phyloP scores from a whole-genome alignment of 257 asterid species.

The Capsicum chinense region DNA sequence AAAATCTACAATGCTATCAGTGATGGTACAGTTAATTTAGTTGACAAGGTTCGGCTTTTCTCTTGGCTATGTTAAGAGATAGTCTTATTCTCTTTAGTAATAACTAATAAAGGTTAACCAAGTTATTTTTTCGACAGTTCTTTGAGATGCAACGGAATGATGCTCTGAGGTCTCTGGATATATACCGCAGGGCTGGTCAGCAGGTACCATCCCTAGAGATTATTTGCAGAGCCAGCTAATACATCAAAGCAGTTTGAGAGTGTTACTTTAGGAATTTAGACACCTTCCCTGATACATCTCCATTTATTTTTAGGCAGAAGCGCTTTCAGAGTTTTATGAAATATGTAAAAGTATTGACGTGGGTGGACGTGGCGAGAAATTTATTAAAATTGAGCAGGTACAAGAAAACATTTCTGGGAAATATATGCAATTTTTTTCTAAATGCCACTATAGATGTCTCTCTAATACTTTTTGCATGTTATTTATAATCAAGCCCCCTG shows the following conservation, averaged over 20 bases:
- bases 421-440: constrained; percentile 22
- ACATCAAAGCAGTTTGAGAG: not conserved
- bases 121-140: constrained; percentile 59
- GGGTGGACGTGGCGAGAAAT: constrained; percentile 94
- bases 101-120: constrained; percentile 29
- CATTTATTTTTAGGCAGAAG: constrained; percentile 70
- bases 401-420: constrained; percentile 21
- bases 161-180: constrained; percentile 89
- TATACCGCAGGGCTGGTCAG: constrained; percentile 84
- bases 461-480: not conserved
- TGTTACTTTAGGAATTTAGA: not conserved
- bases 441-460: constrained; percentile 10
- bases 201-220: constrained; percentile 58
- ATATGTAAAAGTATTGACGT: constrained; percentile 83
- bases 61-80: constrained; percentile 29
- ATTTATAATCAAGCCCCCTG: constrained; percentile 76
- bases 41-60: constrained; percentile 76
- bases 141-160: constrained; percentile 98
- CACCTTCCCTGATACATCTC: constrained; percentile 29
- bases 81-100: not conserved
- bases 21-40: constrained; percentile 88
- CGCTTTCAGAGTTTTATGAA: constrained; percentile 88
- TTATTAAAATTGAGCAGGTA: constrained; percentile 96
- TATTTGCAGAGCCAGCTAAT: not conserved
- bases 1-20: constrained; percentile 85